Base-by-base conservation (phyloP, 2,329 filamentous ascomycete genomes). In the Zasmidium cellare region DNA sequence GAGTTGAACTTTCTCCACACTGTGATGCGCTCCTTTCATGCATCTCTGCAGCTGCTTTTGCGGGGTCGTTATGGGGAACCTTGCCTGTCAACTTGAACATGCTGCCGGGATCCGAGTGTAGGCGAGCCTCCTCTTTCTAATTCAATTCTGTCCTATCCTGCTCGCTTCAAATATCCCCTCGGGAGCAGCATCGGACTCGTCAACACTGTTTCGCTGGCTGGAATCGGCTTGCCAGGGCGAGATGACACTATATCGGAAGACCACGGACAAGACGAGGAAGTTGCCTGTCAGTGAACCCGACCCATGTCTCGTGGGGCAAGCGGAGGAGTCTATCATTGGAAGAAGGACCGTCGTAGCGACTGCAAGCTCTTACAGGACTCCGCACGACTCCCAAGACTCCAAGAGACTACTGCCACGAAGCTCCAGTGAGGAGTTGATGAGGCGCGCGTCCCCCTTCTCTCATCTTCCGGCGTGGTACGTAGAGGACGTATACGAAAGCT, bases 1-100 rank as follows among this genome's bases (percentile, higher is more conserved):
- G 5, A 28, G 6, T n/a, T 45, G 46, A 55, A 55, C 53, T 50
- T 28, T 55, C 53, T 55, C 53, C 53, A 49, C 53, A 55, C 22
- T 48, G 35, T 24, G 44, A 28, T 46, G 22, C 51, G 51, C 41
- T 44, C 18, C 22, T 20, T 28, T 23, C 44, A 18, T 46, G 41
- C 41, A 31, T 14, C 35, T 20, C 16, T n/a, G 23, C 44, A 46
- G 28, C 22, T 16, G 35, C 35, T 9, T 41, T 41, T 41, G 35
- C 35, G 35, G 35, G 35, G 35, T 41, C 35, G 35, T 18, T 46
- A 44, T 44, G 51, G 51, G 51, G 51, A 53, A 53, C 41, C 51
- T 19, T 53, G 11, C 12, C 35, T 41, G 12, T 16, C 28, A 18
- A 41, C 35, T 41, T 18, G 51, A 45, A 31, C 31, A 45, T 46